Percentiles rank a stretch among this genome's conserved stretches.
Evolutionary conservation across 768 basidiomycete species (phyloP).

Genomic region (Thelephora aurantiotincta): DNA sequence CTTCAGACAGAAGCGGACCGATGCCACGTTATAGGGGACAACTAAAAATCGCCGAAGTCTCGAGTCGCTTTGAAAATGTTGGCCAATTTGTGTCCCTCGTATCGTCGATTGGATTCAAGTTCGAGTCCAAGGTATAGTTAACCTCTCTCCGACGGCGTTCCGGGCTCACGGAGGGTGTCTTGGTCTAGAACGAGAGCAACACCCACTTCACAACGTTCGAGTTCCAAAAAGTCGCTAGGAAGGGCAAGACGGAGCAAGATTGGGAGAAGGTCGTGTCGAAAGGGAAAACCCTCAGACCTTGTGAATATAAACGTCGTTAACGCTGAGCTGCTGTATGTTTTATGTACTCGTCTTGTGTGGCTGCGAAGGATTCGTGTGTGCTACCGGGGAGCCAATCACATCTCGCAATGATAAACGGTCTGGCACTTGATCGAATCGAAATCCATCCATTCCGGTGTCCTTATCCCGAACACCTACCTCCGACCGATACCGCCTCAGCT

Average conservation of each 20-base stretch:
- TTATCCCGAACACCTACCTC: no score
- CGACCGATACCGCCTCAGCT: no score
- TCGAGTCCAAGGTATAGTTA: slow-evolving; percentile 45
- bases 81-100: slow-evolving; percentile 56
- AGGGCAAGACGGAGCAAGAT: slow-evolving; percentile 35
- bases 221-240: slow-evolving; percentile 48
- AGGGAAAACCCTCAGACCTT: slow-evolving; percentile 61
- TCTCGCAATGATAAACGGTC: no score
- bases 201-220: slow-evolving; percentile 80
- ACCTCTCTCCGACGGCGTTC: not conserved
- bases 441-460: no score
- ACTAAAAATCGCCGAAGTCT: slow-evolving; percentile 80
- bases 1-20: slow-evolving; percentile 1
- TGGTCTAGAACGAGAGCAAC: slow-evolving; percentile 57
- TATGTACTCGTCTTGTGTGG: not conserved
- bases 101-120: slow-evolving; percentile 55
- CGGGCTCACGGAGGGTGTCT: not conserved
- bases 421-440: not conserved
- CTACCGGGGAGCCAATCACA: no score
- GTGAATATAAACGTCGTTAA: slow-evolving; percentile 85
- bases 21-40: slow-evolving; percentile 40
- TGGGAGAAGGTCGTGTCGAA: slow-evolving; percentile 42
- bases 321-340: not conserved
- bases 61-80: slow-evolving; percentile 63
- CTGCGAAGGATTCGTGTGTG: not conserved